Evolutionary conservation across 2,329 filamentous ascomycete genomes (phyloP).

Genomic region (Raffaelea ambrosiae): DNA sequence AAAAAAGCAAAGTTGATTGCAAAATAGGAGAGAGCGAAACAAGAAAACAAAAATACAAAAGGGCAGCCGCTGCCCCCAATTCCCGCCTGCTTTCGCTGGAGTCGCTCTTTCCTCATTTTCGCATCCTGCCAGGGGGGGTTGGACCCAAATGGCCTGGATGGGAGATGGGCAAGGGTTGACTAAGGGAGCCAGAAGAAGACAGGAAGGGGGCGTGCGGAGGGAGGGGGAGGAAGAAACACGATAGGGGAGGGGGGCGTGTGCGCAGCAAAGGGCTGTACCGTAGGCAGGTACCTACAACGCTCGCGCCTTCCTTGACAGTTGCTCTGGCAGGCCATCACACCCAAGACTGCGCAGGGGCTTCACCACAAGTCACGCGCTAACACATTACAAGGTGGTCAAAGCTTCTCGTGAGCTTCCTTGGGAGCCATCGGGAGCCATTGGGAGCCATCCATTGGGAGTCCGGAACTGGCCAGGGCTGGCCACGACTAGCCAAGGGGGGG

Average conservation of each 20-base stretch:
- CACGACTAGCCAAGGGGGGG: no score
- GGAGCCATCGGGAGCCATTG: no score
- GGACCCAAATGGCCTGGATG: background rate
- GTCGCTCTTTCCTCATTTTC: background rate
- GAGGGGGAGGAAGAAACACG: background rate
- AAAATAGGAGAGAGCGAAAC: background rate
- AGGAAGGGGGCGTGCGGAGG: background rate
- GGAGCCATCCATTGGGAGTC: no score
- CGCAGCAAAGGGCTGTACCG: no score
- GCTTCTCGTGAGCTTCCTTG: no score
- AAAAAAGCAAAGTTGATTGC: slow-evolving; percentile 7
- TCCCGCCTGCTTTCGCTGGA: background rate
- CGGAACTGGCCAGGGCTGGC: no score
- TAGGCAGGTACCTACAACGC: no score
- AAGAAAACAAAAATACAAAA: background rate
- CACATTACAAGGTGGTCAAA: no score
- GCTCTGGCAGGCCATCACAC: no score
- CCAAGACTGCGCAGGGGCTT: no score
- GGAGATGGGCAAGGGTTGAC: background rate
- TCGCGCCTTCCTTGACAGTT: no score
- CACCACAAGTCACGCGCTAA: no score
- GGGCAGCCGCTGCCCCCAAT: background rate
- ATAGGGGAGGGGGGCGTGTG: background rate
- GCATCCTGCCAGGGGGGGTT: background rate
- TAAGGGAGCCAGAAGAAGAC: background rate